Evolutionary conservation across 257 asterid species (phyloP).

Genomic region (Handroanthus guayacan): DNA sequence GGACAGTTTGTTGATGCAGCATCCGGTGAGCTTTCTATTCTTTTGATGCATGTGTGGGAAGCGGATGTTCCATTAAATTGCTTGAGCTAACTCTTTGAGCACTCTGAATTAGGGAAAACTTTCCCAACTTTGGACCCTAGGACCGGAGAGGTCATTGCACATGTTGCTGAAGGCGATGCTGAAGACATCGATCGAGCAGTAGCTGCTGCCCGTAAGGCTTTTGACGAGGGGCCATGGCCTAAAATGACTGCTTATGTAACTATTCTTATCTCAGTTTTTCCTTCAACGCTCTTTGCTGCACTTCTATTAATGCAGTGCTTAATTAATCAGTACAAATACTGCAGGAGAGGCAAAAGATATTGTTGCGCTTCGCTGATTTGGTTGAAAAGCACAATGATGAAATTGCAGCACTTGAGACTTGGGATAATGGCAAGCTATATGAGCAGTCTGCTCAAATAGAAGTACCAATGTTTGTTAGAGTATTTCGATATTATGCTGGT

Average conservation of each 20-base stretch:
- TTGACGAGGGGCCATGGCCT: conserved; percentile 99
- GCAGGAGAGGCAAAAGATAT: conserved; percentile 84
- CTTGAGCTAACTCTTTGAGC: conserved; percentile 29
- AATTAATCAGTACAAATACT: conserved; percentile 27
- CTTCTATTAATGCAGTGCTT: neutral
- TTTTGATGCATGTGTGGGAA: neutral
- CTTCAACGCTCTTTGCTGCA: conserved; percentile 4
- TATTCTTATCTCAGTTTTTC: neutral
- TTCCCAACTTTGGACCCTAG: conserved; percentile 91
- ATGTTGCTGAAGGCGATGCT: conserved; percentile 90
- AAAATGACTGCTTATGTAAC: conserved; percentile 88
- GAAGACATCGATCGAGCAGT: conserved; percentile 92
- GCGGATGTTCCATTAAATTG: neutral
- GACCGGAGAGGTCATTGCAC: conserved; percentile 86
- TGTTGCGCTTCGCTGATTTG: conserved; percentile 86
- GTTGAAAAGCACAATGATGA: conserved; percentile 90
- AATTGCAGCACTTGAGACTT: conserved; percentile 87
- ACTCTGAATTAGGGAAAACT: conserved; percentile 69
- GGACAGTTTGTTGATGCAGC: conserved; percentile 90
- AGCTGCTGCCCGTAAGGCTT: conserved; percentile 90
- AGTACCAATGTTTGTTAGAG: conserved; percentile 81
- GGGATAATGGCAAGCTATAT: conserved; percentile 90
- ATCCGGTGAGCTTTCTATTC: conserved; percentile 59
- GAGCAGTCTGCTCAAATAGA: conserved; percentile 76
- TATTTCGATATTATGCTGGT: conserved; percentile 91